Percentiles rank a stretch among this genome's conserved stretches.
phyloP scores from a whole-genome alignment of 495 filamentous ascomycete genomes.

The Penicillium mononematosum region DNA sequence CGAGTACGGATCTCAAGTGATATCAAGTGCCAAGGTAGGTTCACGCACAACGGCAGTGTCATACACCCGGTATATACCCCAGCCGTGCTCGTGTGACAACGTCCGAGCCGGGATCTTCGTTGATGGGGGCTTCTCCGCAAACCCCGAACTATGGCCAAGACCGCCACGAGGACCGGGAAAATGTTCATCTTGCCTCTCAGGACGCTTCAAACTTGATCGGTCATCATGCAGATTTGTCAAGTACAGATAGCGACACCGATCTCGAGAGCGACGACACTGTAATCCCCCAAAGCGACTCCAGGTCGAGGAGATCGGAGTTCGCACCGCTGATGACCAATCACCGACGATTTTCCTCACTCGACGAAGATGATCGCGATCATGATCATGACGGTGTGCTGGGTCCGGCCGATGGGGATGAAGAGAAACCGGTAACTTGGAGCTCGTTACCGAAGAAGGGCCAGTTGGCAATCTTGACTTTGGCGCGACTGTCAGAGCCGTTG shows the following conservation, averaged over 20 bases:
- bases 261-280: slow-evolving; percentile 19
- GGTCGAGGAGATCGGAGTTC: slow-evolving; percentile 14
- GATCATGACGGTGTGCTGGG: slow-evolving; percentile 17
- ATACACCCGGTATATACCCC: neutral
- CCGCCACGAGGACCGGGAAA: slow-evolving; percentile 4
- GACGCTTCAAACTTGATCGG: neutral
- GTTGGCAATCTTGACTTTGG: slow-evolving; percentile 68
- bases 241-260: slow-evolving; percentile 17
- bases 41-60: neutral
- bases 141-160: slow-evolving; percentile 5
- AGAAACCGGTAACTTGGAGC: slow-evolving; percentile 60
- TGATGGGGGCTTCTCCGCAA: slow-evolving; percentile 19
- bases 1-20: neutral
- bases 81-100: slow-evolving; percentile 13
- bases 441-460: slow-evolving; percentile 74
- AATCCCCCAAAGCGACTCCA: slow-evolving; percentile 16
- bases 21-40: neutral
- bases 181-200: neutral
- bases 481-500: slow-evolving; percentile 75
- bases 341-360: slow-evolving; percentile 21
- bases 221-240: neutral
- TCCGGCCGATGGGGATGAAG: slow-evolving; percentile 12
- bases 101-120: slow-evolving; percentile 9
- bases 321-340: slow-evolving; percentile 20
- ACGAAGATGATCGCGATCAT: slow-evolving; percentile 19